Conservation (phyloP, 805 yeast genomes). For the Isabelozyma pseudorhagii region DNA sequence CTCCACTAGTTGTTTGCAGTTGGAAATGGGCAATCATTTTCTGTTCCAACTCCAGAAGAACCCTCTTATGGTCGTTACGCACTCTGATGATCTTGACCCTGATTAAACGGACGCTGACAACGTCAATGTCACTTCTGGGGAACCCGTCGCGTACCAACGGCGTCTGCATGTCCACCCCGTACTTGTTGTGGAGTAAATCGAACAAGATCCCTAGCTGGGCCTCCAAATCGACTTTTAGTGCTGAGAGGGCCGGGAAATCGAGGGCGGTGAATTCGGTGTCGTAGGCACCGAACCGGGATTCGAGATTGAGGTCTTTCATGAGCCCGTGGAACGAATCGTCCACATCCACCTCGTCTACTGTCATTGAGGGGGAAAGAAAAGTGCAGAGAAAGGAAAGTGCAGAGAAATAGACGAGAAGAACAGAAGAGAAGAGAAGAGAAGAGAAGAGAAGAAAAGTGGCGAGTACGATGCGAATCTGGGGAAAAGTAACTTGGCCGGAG, state of each 20-base stretch:
- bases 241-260: slow-evolving; percentile 5
- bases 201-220: slow-evolving; percentile 29
- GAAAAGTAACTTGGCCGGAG: too few species aligned
- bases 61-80: slow-evolving; percentile 61
- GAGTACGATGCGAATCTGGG: too few species aligned
- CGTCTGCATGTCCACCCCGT: slow-evolving; percentile 60
- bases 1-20: background rate
- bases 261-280: slow-evolving; percentile 10
- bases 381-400: too few species aligned
- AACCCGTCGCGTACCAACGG: slow-evolving; percentile 72
- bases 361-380: background rate
- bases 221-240: slow-evolving; percentile 17
- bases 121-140: slow-evolving; percentile 82
- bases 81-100: slow-evolving; percentile 65
- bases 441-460: too few species aligned
- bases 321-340: slow-evolving; percentile 22
- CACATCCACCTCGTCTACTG: slow-evolving; percentile 3
- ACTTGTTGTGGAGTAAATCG: slow-evolving; percentile 38
- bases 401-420: background rate
- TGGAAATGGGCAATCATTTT: slow-evolving; percentile 45
- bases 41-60: slow-evolving; percentile 46
- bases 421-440: background rate
- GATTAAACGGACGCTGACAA: slow-evolving; percentile 57
- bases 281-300: slow-evolving; percentile 16
- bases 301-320: slow-evolving; percentile 24